Evolutionary conservation across 2,329 filamentous ascomycete species (phyloP), one percentile per base, ranked within the genome.

Genomic region (Zalaria sp.): DNA sequence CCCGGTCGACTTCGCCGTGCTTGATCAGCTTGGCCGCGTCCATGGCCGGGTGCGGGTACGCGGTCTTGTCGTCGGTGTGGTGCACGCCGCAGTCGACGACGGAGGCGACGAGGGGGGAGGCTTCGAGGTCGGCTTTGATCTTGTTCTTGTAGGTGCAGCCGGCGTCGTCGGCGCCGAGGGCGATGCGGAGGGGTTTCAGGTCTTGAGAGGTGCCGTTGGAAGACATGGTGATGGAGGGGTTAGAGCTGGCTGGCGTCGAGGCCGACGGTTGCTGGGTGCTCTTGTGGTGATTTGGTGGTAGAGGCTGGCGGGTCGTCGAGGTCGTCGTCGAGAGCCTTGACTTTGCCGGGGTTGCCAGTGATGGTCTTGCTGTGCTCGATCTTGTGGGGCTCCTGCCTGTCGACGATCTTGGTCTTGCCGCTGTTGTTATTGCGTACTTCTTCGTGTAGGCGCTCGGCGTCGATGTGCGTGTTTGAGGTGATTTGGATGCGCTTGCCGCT

Each of bases 21-120:
- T 71, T 68, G 7, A 83, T 72, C 32, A 81, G 66, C 46, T 72
- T 68, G 35, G 82, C 81, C 4, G 83, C 84, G 34, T 75, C 74
- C 34, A 84, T 81, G 44, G 84, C 84, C 34, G 83, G 73, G 60
- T 84, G 80, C 0, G 85, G 83, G 60, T 93, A 93, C 3, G 84
- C 79, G 1, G 82, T 89, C 59, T 84, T 85, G 69, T 91, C 83
- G 43, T 68, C 64, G 42, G 68, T 55, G 36, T 69, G 67, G 51
- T 75, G 66, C 49, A 83, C 79, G 51, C 85, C 85, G 39, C 91
- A 82, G 55, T 93, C 85, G 47, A 74, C 70, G 48, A 91, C 70
- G 46, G 73, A 70, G 43, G 69, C 63, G 48, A 93, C 82, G 47
- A 78, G 75, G 3, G 73, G 63, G 62, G 83, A 75, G 38, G 73